These are phyloP conservation scores for Drosera spatulata DNA, from an alignment of 179 eudicot species.

Conservation along the genomic window DNA sequence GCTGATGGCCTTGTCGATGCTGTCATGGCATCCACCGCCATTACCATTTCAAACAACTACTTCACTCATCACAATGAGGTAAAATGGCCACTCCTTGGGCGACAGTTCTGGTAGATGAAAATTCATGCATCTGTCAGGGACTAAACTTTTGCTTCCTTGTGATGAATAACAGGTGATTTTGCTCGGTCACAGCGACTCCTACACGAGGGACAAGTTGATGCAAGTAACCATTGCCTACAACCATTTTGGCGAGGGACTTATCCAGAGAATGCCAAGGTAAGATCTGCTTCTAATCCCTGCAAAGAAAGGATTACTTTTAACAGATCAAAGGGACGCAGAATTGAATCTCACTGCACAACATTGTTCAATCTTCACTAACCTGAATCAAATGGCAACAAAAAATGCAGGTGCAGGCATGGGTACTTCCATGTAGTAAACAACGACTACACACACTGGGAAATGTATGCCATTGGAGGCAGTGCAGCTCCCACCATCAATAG, in stretches of 20 bases:
- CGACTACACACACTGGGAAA: constrained; percentile 91
- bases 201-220: constrained; percentile 56
- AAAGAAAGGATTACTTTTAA: too few relatives aligned
- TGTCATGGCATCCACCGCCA: constrained; percentile 69
- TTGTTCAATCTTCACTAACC: neutral
- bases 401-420: constrained; percentile 78
- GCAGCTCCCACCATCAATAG: constrained; percentile 85
- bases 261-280: constrained; percentile 98
- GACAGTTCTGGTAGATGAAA: too few relatives aligned
- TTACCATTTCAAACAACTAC: constrained; percentile 72
- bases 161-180: constrained; percentile 52
- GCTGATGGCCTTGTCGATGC: constrained; percentile 86
- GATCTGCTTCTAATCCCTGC: neutral
- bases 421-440: constrained; percentile 89
- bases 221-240: constrained; percentile 85
- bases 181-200: constrained; percentile 77
- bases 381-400: neutral
- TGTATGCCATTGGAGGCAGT: constrained; percentile 92
- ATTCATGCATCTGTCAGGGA: neutral
- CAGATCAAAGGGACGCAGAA: too few relatives aligned
- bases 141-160: neutral
- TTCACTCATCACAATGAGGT: constrained; percentile 91
- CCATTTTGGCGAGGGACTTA: constrained; percentile 82
- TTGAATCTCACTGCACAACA: too few relatives aligned
- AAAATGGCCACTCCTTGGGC: neutral